phyloP scores from a whole-genome alignment of 2,329 filamentous ascomycete genomes.

The Elsinoe australis region DNA sequence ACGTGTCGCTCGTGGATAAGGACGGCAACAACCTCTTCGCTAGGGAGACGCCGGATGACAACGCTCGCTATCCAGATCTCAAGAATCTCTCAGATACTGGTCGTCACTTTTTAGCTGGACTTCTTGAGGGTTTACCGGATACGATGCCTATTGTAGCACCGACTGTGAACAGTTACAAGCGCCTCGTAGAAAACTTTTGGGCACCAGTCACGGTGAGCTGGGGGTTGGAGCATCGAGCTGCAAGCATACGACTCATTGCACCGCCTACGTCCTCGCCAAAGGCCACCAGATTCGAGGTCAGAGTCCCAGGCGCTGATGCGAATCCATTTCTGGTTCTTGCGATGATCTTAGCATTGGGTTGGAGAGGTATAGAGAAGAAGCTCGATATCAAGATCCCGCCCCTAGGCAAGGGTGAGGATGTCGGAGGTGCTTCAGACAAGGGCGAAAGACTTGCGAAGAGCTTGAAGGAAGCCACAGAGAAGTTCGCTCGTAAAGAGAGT shows the following conservation, averaged over 20 bases:
- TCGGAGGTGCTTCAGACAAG: constrained; percentile 62
- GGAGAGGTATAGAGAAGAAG: constrained; percentile 88
- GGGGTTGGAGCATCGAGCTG: constrained; percentile 91
- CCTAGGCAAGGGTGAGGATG: constrained; percentile 74
- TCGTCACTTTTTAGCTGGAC: constrained; percentile 83
- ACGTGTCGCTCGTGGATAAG: constrained; percentile 73
- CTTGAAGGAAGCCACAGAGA: constrained; percentile 72
- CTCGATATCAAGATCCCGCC: constrained; percentile 74
- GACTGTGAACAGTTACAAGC: constrained; percentile 96
- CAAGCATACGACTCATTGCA: constrained; percentile 80
- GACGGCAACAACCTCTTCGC: constrained; percentile 75
- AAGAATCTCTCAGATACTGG: constrained; percentile 78
- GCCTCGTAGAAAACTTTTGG: constrained; percentile 98
- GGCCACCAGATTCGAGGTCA: constrained; percentile 85
- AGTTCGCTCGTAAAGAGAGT: constrained; percentile 70
- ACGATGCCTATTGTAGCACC: constrained; percentile 94
- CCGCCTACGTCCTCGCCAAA: constrained; percentile 78
- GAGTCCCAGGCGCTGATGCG: constrained; percentile 87
- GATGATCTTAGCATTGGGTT: constrained; percentile 79
- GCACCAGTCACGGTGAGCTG: constrained; percentile 95
- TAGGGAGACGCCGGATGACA: constrained; percentile 61
- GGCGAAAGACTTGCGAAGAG: constrained; percentile 75
- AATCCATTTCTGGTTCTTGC: constrained; percentile 84
- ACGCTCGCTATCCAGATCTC: constrained; percentile 67
- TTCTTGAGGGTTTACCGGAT: constrained; percentile 82